These are phyloP conservation scores for Gonapodya sp. DNA, from an alignment of 192 early-diverging fungal genomes.

Conservation along the genomic window DNA sequence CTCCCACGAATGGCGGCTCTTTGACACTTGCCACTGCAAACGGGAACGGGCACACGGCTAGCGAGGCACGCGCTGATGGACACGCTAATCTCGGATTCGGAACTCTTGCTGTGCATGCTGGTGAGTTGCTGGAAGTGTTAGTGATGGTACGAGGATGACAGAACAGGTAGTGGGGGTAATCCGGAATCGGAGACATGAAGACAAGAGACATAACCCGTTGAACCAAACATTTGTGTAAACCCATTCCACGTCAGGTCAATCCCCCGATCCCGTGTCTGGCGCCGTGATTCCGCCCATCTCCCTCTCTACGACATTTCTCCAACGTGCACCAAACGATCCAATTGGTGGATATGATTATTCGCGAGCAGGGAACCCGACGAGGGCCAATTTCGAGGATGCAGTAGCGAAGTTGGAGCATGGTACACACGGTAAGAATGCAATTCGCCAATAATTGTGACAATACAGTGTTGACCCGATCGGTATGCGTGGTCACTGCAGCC, in stretches of 20 bases:
- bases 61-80: background rate
- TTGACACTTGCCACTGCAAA: too few relatives aligned
- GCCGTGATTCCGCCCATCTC: slow-evolving; percentile 96
- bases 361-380: slow-evolving; percentile 70
- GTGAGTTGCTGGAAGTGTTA: slow-evolving; percentile 49
- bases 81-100: slow-evolving; percentile 49
- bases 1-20: too few relatives aligned
- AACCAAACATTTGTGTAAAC: too few relatives aligned
- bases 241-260: background rate
- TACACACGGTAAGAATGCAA: slow-evolving; percentile 48
- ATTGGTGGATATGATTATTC: slow-evolving; percentile 66
- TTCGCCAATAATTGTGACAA: too few relatives aligned
- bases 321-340: slow-evolving; percentile 79
- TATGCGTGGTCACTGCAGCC: too few relatives aligned
- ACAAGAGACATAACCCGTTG: too few relatives aligned
- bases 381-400: slow-evolving; percentile 66
- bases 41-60: background rate
- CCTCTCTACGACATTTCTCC: slow-evolving; percentile 94
- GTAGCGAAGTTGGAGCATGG: slow-evolving; percentile 86
- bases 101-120: slow-evolving; percentile 91
- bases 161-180: too few relatives aligned
- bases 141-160: background rate
- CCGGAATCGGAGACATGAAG: too few relatives aligned
- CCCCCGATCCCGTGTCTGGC: slow-evolving; percentile 71
- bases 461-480: too few relatives aligned